Base-by-base conservation (phyloP, 495 filamentous ascomycete genomes). In the Penicillium waksmanii region DNA sequence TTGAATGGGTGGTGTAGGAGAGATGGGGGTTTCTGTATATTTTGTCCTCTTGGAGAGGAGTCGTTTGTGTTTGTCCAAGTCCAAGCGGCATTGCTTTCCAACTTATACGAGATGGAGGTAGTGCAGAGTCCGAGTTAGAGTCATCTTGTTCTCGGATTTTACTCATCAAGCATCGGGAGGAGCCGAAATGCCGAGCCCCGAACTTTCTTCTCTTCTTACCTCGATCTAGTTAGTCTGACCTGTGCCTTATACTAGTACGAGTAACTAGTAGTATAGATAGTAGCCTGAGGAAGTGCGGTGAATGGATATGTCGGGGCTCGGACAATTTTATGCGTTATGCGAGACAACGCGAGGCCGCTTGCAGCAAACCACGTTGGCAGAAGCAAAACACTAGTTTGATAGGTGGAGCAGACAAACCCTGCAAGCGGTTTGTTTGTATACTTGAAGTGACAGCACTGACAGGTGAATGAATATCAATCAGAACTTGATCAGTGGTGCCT, bases 151-250 rank as follows among this genome's bases (percentile, higher is more conserved):
- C 15, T 44, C 42, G 42, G 42, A 44, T 2, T 44, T 44, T 44
- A 17, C n/a, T 18, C 17, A 13, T 25, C 46, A 19, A 19, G 9
- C 21, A n/a, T 48, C 46, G 18, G 46, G 46, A 48, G 31, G 10
- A 9, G 19, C 46, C 46, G 46, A 48, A 48, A 25, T 25, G 46
- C 46, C 46, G 46, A 48, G 46, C 46, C 3, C 46, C 46, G 46
- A 48, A 3, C 15, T 46, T 31, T 9, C 27, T 31, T 31, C 27
- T 31, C 27, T 31, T 31, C 8, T 31, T 31, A 31, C 27, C 27
- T 31, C 27, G 27, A 31, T 31, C 27, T 2, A 9, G 27, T 31
- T 31, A 31, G 27, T 31, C 27, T 31, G 8, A 2, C 8, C 27
- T 9, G 27, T 7, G 27, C 23, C 23, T 23, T 23, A 31, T 7